Conservation (phyloP, 2,329 filamentous ascomycete species). For the Cordyceps fumosorosea region DNA sequence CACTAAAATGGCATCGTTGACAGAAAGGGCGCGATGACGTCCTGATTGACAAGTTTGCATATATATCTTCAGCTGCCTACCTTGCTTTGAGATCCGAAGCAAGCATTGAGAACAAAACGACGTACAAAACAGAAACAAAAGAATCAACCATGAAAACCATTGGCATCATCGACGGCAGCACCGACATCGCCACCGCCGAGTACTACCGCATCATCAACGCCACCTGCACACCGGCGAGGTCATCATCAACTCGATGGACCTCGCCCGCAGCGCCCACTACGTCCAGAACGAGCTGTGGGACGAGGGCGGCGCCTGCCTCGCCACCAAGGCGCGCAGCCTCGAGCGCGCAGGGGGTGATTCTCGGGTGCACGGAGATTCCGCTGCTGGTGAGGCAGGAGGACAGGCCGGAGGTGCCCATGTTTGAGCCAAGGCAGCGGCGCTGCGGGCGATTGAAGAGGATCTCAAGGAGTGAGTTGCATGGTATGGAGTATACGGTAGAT, state of each 20-base stretch:
- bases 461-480: not conserved
- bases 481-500: no score
- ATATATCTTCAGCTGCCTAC: no score
- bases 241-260: slow-evolving; percentile 17
- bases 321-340: slow-evolving; percentile 13
- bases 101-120: no score
- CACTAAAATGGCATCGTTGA: no score
- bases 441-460: not conserved
- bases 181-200: slow-evolving; percentile 17
- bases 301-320: slow-evolving; percentile 15
- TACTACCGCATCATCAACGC: slow-evolving; percentile 17
- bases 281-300: slow-evolving; percentile 16
- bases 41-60: no score
- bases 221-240: slow-evolving; percentile 16
- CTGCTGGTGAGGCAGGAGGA: slow-evolving; percentile 15
- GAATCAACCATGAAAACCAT: slow-evolving; percentile 14
- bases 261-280: slow-evolving; percentile 14
- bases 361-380: slow-evolving; percentile 18
- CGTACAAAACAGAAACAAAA: not conserved
- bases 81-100: no score
- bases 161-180: slow-evolving; percentile 18
- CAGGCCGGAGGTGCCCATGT: slow-evolving; percentile 13
- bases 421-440: slow-evolving; percentile 15
- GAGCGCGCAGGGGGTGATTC: slow-evolving; percentile 15
- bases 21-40: no score